phyloP scores from a whole-genome alignment of 768 basidiomycete genomes.

The Leccinum disarticulatum region DNA sequence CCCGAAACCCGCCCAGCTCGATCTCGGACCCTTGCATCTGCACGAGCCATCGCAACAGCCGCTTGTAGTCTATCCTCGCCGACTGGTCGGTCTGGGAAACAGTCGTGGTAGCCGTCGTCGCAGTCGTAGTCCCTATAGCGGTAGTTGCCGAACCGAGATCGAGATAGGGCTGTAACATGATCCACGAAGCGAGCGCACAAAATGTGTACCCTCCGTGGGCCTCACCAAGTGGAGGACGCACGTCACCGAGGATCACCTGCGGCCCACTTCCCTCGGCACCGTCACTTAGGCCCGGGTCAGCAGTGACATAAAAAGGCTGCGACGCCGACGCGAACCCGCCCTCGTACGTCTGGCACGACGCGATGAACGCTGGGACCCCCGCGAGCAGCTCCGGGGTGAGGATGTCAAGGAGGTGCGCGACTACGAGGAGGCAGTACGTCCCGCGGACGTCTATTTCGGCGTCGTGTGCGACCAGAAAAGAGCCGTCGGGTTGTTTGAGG shows the following conservation, averaged over 20 bases:
- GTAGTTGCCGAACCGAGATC: neutral
- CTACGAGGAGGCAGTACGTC: slow-evolving; percentile 86
- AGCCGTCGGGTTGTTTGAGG: slow-evolving; percentile 89
- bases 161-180: slow-evolving; percentile 67
- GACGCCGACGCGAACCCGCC: slow-evolving; percentile 89
- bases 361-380: slow-evolving; percentile 76
- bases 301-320: slow-evolving; percentile 56
- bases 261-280: neutral
- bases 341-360: slow-evolving; percentile 95
- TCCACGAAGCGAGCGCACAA: slow-evolving; percentile 85
- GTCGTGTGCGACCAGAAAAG: slow-evolving; percentile 83
- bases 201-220: slow-evolving; percentile 98
- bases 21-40: slow-evolving; percentile 80
- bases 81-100: neutral
- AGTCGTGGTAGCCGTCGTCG: neutral
- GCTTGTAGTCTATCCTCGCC: slow-evolving; percentile 53
- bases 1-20: slow-evolving; percentile 91
- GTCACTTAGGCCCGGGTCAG: neutral
- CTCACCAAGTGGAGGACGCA: slow-evolving; percentile 84
- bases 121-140: no score
- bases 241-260: slow-evolving; percentile 36
- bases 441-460: slow-evolving; percentile 97
- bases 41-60: slow-evolving; percentile 76
- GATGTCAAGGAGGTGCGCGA: slow-evolving; percentile 80
- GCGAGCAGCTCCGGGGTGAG: slow-evolving; percentile 84